Base-by-base conservation (phyloP, 148 eudicot species). In the Nepenthes gracilis region DNA sequence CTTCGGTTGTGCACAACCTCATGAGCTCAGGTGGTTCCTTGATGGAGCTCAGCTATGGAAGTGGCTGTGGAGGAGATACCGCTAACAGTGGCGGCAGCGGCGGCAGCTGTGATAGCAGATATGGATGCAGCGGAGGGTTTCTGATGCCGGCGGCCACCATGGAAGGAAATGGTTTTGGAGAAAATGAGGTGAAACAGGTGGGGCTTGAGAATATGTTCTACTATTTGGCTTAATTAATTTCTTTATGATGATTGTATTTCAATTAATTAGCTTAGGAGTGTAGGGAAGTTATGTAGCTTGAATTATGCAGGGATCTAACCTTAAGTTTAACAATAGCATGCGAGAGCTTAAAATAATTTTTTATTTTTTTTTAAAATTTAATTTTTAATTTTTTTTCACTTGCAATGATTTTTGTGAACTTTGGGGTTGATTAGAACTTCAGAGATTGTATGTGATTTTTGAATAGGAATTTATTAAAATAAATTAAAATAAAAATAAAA, bases 341-440 rank as follows among this genome's bases (percentile, higher is more conserved):
- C 7, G 4, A 40, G 45, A 40, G 45, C 6, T 40, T 40, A 40
- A 40, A 40, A 8, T 40, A 40, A 8, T 0, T 64, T 64, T 60
- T 52, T 5, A 57, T 14, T 2, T 32, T 8, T 37, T 43, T 33
- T 3, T 23, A 23, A 23, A 23, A 23, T 23, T 23, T 23, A 23
- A 23, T 23, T 23, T 23, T 23, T 23, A 23, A 23, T 23, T 59
- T 33, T 2, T 32, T 8, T 37, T 43, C 32, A 0, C 62, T 67
- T 76, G 93, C 86, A 78, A 78, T 86, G 70, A 79, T 86, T 86
- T 86, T 81, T 83, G 78, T n/a, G 82, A 79, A 69, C 86, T 83
- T 69, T 69, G 61, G 77, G 76, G 55, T 55, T 57, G 12, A 37
- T 65, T 23, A 55, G 81, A 73, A 80, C 87, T 79, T 78, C 83